Conservation (phyloP, 139 green algal genomes). For the Tetraselmis chui region DNA sequence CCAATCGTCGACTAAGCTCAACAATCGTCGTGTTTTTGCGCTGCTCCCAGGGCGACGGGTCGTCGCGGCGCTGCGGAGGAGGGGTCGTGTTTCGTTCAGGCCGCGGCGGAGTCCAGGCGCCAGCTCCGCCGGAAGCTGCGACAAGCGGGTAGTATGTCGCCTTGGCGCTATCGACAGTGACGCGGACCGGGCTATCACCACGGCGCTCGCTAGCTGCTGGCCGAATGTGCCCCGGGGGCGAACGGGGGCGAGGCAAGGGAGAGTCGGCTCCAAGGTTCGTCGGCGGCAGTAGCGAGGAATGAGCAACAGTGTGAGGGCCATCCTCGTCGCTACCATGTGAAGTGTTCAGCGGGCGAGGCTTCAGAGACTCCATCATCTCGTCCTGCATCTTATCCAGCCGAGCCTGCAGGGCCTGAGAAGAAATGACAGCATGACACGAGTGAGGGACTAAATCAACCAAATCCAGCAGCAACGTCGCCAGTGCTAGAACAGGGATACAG, state of each 20-base stretch:
- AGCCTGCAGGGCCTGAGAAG: neutral
- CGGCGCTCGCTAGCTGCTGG: neutral
- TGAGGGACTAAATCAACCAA: too few relatives aligned
- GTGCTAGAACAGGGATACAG: too few relatives aligned
- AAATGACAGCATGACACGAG: too few relatives aligned
- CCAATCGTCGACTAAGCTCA: neutral
- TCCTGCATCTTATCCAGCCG: neutral
- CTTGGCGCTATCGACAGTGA: neutral
- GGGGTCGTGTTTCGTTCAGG: neutral
- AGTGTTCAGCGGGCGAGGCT: neutral
- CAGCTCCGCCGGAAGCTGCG: neutral
- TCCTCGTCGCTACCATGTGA: too few relatives aligned
- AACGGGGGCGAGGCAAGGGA: neutral
- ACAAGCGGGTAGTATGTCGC: neutral
- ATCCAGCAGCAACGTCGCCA: too few relatives aligned
- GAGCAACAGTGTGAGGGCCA: too few relatives aligned
- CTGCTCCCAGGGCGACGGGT: neutral
- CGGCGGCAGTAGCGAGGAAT: neutral
- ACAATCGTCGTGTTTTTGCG: neutral
- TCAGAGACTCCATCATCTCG: neutral
- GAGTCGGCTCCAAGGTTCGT: too few relatives aligned
- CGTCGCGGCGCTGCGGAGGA: neutral
- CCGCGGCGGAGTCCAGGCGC: too few relatives aligned
- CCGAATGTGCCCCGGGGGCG: neutral
- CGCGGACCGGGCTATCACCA: neutral